Evolutionary conservation across 371 early-diverging fungal species (phyloP), one percentile per base, ranked within the genome.

Genomic region (Mortierella sp.): DNA sequence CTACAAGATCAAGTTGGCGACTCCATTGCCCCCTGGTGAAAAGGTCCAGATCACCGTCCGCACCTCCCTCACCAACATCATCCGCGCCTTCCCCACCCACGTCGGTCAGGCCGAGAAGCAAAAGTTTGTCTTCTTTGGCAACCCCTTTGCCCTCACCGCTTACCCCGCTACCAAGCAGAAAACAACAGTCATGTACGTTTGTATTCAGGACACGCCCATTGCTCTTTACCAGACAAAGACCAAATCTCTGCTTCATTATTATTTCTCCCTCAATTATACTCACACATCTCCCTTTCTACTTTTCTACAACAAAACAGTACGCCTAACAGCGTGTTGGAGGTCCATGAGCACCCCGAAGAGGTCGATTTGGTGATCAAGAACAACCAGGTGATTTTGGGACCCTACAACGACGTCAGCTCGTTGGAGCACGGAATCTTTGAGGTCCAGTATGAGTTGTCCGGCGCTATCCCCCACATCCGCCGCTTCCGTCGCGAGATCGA

Each of bases 101-200:
- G 90, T 97, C 46, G 90, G 89, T 55, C 97, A 97, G 89, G 86
- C 89, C 8, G 94, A 92, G 41, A 91, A 91, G 77, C 97, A 97
- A 83, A 80, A 85, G 71, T 89, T 96, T 55, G 77, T 89, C 63
- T 96, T 91, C 87, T 75, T 77, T 8, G 94, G 93, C 80, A 93
- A 93, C 79, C 89, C 91, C 11, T 93, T 93, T 81, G 87, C 94
- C 41, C 81, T 86, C 70, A 92, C 94, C 21, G 92, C 93, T 29
- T 98, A 99, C 88, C 77, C 81, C 29, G 90, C 94, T 8, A 82
- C 91, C 56, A 95, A 96, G 88, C 93, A 94, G 77, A 97, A 97
- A 89, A 96, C 97, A 6, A 93, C 93, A 24, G 91, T 99, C 75
- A 90, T 90, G 96, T 93, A 91, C 87, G 90, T 24, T 46, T 46